Conservation (phyloP, 495 filamentous ascomycete species). For the Lasiosphaeria hispida region DNA sequence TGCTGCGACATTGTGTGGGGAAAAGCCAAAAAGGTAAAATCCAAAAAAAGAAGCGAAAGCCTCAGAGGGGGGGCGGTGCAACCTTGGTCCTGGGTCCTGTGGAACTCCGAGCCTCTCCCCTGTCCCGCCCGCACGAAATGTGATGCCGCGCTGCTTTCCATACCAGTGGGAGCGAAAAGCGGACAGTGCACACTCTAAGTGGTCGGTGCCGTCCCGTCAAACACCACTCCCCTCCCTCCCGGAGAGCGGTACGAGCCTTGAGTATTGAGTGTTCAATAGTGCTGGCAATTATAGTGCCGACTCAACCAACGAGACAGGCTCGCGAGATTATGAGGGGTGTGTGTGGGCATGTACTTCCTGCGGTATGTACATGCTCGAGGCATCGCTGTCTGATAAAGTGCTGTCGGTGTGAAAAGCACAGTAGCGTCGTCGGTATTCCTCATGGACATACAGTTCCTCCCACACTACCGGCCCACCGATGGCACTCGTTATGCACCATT, state of each 20-base stretch:
- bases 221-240: not conserved
- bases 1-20: slow-evolving; percentile 22
- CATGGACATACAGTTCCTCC: no score
- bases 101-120: not conserved
- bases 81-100: slow-evolving; percentile 22
- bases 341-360: no score
- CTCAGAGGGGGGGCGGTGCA: slow-evolving; percentile 28
- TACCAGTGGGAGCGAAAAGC: not conserved
- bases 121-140: not conserved
- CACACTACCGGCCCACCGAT: no score
- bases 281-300: not conserved
- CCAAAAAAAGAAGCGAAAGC: slow-evolving; percentile 35
- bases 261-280: not conserved
- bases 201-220: no score
- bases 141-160: not conserved
- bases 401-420: no score
- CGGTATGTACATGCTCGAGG: no score
- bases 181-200: no score
- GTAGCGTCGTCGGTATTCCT: no score
- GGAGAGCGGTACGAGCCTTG: slow-evolving; percentile 12
- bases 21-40: slow-evolving; percentile 29
- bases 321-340: slow-evolving; percentile 2
- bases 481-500: no score
- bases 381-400: no score
- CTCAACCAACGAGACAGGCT: not conserved